These are phyloP conservation scores for Thymus quinquecostatus DNA, from an alignment of 257 asterid genomes.

Conservation along the genomic window DNA sequence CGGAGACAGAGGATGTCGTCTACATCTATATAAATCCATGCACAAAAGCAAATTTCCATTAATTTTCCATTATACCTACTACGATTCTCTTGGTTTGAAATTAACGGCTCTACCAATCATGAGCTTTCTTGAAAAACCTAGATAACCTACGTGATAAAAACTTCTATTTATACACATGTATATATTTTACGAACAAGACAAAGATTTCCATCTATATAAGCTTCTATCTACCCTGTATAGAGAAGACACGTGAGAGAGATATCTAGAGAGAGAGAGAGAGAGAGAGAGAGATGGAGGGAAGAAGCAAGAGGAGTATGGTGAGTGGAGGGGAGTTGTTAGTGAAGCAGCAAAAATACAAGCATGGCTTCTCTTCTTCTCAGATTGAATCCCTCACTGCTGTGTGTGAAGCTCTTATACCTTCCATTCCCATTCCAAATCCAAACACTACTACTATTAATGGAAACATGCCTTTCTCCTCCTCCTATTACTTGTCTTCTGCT, in stretches of 20 bases:
- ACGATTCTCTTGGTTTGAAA: too few species aligned
- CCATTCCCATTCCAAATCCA: conserved; percentile 32
- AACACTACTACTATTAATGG: not conserved
- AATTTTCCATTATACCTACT: too few species aligned
- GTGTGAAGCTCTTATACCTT: conserved; percentile 71
- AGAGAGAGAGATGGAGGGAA: conserved; percentile 24
- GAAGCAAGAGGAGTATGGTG: conserved; percentile 33
- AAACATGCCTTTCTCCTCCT: conserved; percentile 26
- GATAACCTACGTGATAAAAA: too few species aligned
- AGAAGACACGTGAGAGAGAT: too few species aligned
- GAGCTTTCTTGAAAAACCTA: too few species aligned
- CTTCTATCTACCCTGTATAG: too few species aligned
- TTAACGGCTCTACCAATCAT: not conserved
- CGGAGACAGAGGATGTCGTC: too few species aligned
- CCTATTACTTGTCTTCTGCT: conserved; percentile 47
- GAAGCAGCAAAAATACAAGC: conserved; percentile 42
- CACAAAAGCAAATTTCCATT: too few species aligned
- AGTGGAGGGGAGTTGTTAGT: conserved; percentile 37
- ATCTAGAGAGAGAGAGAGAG: not conserved
- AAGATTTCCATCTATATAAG: too few species aligned
- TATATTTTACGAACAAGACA: too few species aligned
- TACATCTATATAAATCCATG: too few species aligned
- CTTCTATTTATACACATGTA: too few species aligned
- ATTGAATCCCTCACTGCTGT: conserved; percentile 52
- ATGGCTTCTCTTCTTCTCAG: conserved; percentile 65